These are phyloP conservation scores for Colletotrichum tamarilloi DNA, from an alignment of 2,329 filamentous ascomycete species.

Conservation along the genomic window DNA sequence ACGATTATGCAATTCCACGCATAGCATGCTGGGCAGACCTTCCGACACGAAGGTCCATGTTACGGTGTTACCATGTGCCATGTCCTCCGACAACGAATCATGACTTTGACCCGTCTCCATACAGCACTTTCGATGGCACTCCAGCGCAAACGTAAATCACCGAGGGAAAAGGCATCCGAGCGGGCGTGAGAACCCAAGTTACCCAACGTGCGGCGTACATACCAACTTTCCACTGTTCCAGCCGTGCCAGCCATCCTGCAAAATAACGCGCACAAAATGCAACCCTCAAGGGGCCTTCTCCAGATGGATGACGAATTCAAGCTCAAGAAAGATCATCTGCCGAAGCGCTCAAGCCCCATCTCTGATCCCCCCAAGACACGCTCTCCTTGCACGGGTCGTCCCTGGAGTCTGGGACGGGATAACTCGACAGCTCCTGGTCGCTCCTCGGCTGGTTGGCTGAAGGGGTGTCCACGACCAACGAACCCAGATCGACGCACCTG, in stretches of 20 bases:
- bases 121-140: background rate
- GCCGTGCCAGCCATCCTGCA: background rate
- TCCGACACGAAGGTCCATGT: background rate
- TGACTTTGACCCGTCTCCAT: background rate
- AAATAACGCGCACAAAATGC: slow-evolving; percentile 10
- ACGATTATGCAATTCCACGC: background rate
- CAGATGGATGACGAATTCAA: slow-evolving; percentile 22
- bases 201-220: background rate
- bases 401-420: slow-evolving; percentile 2
- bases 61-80: background rate
- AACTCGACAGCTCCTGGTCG: background rate
- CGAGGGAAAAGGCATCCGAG: background rate
- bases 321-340: slow-evolving; percentile 26
- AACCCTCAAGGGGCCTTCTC: background rate
- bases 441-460: background rate
- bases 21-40: background rate
- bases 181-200: background rate
- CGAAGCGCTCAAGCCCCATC: slow-evolving; percentile 25
- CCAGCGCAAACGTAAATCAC: slow-evolving; percentile 2
- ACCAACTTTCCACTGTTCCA: background rate
- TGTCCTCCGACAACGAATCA: background rate
- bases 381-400: slow-evolving; percentile 16
- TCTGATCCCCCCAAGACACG: background rate
- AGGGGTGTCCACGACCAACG: background rate
- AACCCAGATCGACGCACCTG: slow-evolving; percentile 25